phyloP scores from a whole-genome alignment of 2,329 filamentous ascomycete genomes.

The Corynespora cassiicola region DNA sequence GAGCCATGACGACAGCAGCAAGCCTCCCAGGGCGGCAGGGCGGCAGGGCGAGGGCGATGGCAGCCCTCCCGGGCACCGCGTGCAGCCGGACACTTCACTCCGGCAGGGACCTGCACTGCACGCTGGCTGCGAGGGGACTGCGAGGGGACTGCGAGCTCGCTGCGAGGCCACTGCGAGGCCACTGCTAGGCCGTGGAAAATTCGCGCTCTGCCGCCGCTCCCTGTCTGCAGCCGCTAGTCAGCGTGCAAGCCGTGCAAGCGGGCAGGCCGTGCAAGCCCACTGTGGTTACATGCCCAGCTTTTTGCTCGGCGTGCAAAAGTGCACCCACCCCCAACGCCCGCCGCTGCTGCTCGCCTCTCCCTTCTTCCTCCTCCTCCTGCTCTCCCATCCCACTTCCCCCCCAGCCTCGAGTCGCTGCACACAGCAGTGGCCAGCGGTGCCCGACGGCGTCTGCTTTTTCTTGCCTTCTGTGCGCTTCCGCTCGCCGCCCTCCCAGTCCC shows the following conservation, averaged over 20 bases:
- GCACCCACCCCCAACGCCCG: not conserved
- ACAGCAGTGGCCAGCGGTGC: conserved; percentile 19
- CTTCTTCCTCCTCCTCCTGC: conserved; percentile 1
- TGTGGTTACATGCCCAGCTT: conserved; percentile 22
- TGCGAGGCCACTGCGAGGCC: too few relatives aligned
- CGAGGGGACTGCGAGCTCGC: too few relatives aligned
- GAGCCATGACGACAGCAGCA: conserved; percentile 5
- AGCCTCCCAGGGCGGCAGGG: not conserved
- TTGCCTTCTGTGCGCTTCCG: not conserved
- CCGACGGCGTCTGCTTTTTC: conserved; percentile 12
- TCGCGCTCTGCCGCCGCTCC: not conserved
- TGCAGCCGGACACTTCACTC: conserved; percentile 1
- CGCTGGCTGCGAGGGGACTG: too few relatives aligned
- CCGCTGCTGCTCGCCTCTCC: conserved; percentile 1
- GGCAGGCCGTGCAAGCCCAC: conserved; percentile 20
- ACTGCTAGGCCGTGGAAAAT: too few relatives aligned
- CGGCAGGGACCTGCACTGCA: too few relatives aligned
- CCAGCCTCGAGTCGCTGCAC: conserved; percentile 11
- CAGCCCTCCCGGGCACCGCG: conserved; percentile 3
- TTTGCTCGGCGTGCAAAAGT: conserved; percentile 17
- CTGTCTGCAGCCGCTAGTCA: conserved; percentile 7
- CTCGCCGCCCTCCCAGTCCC: conserved; percentile 5
- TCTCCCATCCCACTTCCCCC: conserved; percentile 16
- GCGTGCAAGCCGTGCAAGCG: conserved; percentile 9
- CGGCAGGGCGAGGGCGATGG: too few relatives aligned